Evolutionary conservation across 345 rosid species (phyloP), one percentile per base, ranked within the genome.

Genomic region (Brassica rapa): DNA sequence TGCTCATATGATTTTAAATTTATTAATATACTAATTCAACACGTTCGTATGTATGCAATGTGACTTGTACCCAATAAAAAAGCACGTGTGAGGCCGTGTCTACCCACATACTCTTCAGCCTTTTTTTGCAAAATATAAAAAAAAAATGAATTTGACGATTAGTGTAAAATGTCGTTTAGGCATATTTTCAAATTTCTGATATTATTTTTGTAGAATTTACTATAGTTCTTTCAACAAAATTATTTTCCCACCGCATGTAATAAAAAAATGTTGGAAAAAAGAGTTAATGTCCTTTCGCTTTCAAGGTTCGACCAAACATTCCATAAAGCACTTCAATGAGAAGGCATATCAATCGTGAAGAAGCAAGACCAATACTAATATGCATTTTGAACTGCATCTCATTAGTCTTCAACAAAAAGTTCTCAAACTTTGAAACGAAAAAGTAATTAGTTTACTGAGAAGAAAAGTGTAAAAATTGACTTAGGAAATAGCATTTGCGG

Each of bases 361-460:
- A 41, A 41, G 8, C 51, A 3, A 8, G 51, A 46, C 53, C 53
- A 43, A 10, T 39, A 39, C 46, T 39, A 9, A 39, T 39, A 39
- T 6, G 10, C 10, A 39, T 39, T 39, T 39, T 39, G 46, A 4
- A 39, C 46, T 39, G 46, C 14, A 39, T 39, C 46, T 39, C 46
- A 39, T 39, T 39, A 39, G 46, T 39, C 74, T 2, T 65, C 49
- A 64, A 65, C 62, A 4, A 39, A 64, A 66, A 71, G 4, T 21
- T 29, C 30, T 24, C 16, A 25, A 43, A 72, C 55, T 7, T 66
- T n/a, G 53, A 78, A 35, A 65, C 39, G 33, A 25, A 23, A 57
- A 57, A 71, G 68, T 66, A 23, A 72, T 21, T 57, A 21, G 76
- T 71, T 60, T 78, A 66, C 43, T 43, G 72, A 32, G 66, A 56